Evolutionary conservation across 768 basidiomycete genomes (phyloP).

Genomic region (Fomitopsis serialis): DNA sequence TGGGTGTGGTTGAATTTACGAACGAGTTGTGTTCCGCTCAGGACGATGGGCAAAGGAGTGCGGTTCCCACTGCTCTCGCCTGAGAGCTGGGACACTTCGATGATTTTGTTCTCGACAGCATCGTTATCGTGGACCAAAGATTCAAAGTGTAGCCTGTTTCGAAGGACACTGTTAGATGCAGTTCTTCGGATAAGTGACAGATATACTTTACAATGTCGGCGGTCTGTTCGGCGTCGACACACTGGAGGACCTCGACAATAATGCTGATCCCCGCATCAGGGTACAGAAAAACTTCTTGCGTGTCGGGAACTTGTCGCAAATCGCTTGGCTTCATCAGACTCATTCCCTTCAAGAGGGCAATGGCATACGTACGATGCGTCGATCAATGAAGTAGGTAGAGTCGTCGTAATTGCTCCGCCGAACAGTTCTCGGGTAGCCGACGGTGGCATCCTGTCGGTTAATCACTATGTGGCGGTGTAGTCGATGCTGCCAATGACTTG

Average conservation of each 20-base stretch:
- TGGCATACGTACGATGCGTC: conserved; percentile 79
- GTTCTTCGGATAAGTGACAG: background rate
- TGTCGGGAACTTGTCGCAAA: conserved; percentile 86
- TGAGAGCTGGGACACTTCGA: conserved; percentile 32
- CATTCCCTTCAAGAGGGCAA: background rate
- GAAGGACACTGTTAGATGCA: background rate
- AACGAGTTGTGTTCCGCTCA: conserved; percentile 67
- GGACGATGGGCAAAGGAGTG: conserved; percentile 55
- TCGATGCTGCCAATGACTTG: conserved; percentile 20
- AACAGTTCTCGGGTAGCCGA: conserved; percentile 56
- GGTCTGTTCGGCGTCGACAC: conserved; percentile 53
- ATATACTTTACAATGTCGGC: conserved; percentile 64
- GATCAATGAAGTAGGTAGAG: conserved; percentile 50
- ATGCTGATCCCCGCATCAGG: conserved; percentile 65
- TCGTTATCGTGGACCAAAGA: conserved; percentile 89
- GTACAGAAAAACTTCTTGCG: conserved; percentile 88
- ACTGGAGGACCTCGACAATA: conserved; percentile 78
- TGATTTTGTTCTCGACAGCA: conserved; percentile 48
- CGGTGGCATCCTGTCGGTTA: too few relatives aligned
- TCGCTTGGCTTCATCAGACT: conserved; percentile 32
- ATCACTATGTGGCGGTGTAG: too few relatives aligned
- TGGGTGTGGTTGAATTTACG: conserved; percentile 65
- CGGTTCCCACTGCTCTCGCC: conserved; percentile 30
- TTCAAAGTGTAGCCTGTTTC: conserved; percentile 79
- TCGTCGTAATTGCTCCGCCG: conserved; percentile 76